Evolutionary conservation across 2,329 filamentous ascomycete genomes (phyloP).

Genomic region (Rhynchosporium secalis): DNA sequence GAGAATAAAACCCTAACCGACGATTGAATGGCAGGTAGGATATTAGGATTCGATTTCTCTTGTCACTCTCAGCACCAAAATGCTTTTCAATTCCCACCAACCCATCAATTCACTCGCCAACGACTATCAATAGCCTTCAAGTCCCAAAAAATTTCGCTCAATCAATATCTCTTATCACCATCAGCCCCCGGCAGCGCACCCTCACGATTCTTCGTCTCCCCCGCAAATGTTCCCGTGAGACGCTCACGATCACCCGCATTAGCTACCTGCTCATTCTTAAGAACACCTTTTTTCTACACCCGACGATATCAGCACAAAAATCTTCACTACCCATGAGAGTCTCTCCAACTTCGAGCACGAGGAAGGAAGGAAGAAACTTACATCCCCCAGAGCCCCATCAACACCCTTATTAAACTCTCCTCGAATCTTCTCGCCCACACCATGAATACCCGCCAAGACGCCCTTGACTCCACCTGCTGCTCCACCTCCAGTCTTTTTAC

Average conservation of each 20-base stretch:
- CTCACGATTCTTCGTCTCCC: constrained; percentile 31
- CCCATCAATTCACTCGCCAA: no score
- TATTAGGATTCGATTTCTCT: no score
- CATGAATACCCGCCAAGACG: constrained; percentile 24
- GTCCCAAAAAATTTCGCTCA: no score
- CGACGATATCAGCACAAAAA: background rate
- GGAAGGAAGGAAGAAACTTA: constrained; percentile 9
- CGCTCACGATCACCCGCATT: constrained; percentile 27
- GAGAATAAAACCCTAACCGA: no score
- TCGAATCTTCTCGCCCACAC: constrained; percentile 27
- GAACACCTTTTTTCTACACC: constrained; percentile 22
- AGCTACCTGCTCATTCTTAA: constrained; percentile 29
- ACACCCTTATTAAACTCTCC: constrained; percentile 28
- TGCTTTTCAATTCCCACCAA: no score
- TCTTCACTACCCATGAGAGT: background rate
- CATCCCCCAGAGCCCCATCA: constrained; percentile 24
- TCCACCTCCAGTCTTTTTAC: constrained; percentile 6
- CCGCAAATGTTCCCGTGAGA: constrained; percentile 26
- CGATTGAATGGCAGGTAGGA: no score
- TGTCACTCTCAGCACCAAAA: no score
- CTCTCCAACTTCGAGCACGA: background rate
- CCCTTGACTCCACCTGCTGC: constrained; percentile 16
- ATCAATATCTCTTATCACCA: constrained; percentile 19
- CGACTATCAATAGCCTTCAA: no score
- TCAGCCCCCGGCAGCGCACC: constrained; percentile 26